Conservation (phyloP, 495 filamentous ascomycete genomes). For the Neurospora sp. region DNA sequence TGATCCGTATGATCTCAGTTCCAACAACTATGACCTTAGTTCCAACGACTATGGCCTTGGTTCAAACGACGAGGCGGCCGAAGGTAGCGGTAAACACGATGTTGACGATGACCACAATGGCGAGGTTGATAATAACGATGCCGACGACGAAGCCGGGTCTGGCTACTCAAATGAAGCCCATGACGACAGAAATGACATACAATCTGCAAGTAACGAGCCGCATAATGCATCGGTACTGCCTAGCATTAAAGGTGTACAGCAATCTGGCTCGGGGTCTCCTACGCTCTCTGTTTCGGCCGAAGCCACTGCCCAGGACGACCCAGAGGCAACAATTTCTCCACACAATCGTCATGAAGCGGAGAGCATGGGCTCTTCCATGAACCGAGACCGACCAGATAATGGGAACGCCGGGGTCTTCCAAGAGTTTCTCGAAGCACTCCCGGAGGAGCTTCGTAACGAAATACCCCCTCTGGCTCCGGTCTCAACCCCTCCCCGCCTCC, state of each 20-base stretch:
- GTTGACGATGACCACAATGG: background rate
- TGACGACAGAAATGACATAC: background rate
- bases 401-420: conserved; percentile 58
- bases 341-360: background rate
- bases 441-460: conserved; percentile 79
- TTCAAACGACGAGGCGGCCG: background rate
- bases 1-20: background rate
- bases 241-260: background rate
- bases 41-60: background rate
- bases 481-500: no score
- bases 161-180: background rate
- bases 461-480: conserved; percentile 25
- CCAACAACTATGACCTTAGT: no score
- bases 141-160: background rate
- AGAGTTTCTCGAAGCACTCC: conserved; percentile 88
- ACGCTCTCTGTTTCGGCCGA: background rate
- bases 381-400: background rate
- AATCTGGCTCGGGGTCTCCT: background rate
- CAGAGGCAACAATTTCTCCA: background rate
- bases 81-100: background rate
- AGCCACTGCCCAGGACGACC: background rate
- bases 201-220: background rate
- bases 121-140: background rate
- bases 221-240: background rate
- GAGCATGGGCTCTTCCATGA: background rate